Percentiles rank a stretch among this genome's conserved stretches.
Conservation (phyloP, 169 alveolate species). For the Fabrea salina region DNA sequence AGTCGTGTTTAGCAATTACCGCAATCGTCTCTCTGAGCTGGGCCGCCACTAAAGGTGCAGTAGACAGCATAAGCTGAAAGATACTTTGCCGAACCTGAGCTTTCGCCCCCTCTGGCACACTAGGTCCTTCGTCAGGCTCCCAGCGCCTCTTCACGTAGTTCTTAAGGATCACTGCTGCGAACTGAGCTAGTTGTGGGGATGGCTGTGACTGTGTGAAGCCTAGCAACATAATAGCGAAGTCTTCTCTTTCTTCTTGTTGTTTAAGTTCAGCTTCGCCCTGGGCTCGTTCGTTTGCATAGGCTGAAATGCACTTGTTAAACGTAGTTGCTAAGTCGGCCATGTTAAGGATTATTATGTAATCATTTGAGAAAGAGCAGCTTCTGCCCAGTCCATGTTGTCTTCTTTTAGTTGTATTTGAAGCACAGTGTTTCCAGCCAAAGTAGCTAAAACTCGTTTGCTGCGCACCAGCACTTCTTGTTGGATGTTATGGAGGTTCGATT, state of each 20-base stretch:
- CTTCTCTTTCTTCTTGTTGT: background rate
- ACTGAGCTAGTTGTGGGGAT: background rate
- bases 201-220: background rate
- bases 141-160: slow-evolving; percentile 3
- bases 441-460: background rate
- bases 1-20: background rate
- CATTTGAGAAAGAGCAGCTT: background rate
- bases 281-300: background rate
- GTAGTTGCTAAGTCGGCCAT: slow-evolving; percentile 3
- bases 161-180: slow-evolving; percentile 23
- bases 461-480: background rate
- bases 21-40: slow-evolving; percentile 26
- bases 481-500: background rate
- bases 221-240: background rate
- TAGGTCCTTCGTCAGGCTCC: slow-evolving; percentile 24
- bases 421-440: background rate
- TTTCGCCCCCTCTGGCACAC: background rate
- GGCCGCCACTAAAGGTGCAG: background rate
- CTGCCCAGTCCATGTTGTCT: slow-evolving; percentile 13
- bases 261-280: background rate
- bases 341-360: no score
- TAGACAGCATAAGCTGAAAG: background rate
- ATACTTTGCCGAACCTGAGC: background rate
- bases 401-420: slow-evolving; percentile 3
- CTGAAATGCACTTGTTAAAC: slow-evolving; percentile 6